Percentiles rank a stretch among this genome's conserved stretches.
These are phyloP conservation scores for Arthromyces matolae DNA, from an alignment of 768 basidiomycete species.

Conservation along the genomic window DNA sequence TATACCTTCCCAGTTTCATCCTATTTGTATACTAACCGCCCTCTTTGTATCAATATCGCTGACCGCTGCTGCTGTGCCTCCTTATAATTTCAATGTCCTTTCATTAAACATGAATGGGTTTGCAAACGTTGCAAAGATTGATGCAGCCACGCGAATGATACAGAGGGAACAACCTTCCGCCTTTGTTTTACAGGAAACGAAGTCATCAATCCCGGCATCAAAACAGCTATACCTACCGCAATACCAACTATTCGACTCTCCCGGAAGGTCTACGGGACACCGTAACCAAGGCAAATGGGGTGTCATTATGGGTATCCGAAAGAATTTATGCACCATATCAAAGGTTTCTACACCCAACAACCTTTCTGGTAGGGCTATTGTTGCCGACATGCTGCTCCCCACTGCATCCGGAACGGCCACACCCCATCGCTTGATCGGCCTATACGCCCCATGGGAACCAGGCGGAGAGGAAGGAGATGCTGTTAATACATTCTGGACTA, in stretches of 20 bases:
- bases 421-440: neutral
- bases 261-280: neutral
- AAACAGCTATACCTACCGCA: neutral
- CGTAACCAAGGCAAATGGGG: neutral
- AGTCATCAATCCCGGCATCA: neutral
- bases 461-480: neutral
- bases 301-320: neutral
- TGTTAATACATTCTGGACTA: neutral
- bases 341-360: neutral
- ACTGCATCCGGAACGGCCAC: neutral
- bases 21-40: neutral
- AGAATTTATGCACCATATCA: neutral
- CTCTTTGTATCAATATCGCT: neutral
- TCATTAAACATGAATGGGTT: neutral
- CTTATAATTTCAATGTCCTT: neutral
- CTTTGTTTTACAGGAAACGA: neutral
- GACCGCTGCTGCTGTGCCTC: neutral
- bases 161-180: neutral
- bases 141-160: neutral
- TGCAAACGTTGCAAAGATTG: neutral
- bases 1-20: too few species aligned
- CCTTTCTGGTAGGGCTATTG: neutral
- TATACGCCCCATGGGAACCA: neutral
- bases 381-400: neutral
- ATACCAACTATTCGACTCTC: neutral